phyloP scores from a whole-genome alignment of 2,329 filamentous ascomycete genomes.

The Colletotrichum higginsianum region DNA sequence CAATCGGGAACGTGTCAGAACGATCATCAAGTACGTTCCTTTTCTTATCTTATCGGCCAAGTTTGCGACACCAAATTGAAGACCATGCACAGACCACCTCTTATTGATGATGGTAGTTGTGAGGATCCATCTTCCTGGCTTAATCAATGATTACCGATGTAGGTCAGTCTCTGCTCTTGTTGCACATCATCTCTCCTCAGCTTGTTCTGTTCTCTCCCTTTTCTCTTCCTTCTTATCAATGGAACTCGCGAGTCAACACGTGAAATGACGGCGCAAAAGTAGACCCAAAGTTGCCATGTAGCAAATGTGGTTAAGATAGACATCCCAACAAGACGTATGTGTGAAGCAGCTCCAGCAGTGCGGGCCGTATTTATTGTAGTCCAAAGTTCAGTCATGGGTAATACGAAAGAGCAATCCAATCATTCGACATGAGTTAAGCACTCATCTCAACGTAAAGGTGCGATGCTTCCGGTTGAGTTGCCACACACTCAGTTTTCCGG shows the following conservation, averaged over 20 bases:
- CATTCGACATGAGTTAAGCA: not conserved
- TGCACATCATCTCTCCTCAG: no score
- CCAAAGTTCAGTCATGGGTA: no score
- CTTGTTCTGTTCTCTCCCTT: not conserved
- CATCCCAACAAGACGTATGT: not conserved
- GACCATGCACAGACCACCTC: conserved; percentile 9
- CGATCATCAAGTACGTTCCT: conserved; percentile 11
- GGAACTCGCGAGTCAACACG: not conserved
- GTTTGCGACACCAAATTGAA: no score
- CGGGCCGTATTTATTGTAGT: not conserved
- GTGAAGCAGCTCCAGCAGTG: no score
- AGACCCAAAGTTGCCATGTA: no score
- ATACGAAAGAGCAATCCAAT: not conserved
- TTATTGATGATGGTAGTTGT: not conserved
- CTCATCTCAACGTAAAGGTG: not conserved
- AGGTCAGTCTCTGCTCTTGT: no score
- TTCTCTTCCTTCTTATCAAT: not conserved
- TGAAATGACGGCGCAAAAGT: no score
- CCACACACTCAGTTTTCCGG: not conserved
- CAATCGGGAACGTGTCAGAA: conserved; percentile 35
- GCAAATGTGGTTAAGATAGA: no score
- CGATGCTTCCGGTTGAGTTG: no score
- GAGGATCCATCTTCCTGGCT: not conserved
- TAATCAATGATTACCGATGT: no score
- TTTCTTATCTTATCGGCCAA: conserved; percentile 34